Evolutionary conservation across 305 asterid genomes (phyloP).

Genomic region (Salvia sclarea): DNA sequence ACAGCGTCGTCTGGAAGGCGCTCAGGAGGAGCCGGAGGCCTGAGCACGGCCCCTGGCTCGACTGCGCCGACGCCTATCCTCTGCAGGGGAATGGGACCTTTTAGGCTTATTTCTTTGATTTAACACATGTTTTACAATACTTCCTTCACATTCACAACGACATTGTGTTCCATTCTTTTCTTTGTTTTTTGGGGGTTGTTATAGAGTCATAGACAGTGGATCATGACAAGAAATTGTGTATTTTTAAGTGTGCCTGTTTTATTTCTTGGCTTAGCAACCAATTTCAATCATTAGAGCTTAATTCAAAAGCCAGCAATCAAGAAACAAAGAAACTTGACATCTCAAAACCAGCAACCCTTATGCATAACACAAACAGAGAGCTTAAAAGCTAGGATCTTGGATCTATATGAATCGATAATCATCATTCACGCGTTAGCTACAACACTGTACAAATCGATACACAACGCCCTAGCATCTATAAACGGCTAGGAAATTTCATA

Average conservation of each 20-base stretch:
- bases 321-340: neutral
- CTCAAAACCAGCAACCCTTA: neutral
- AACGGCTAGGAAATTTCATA: too few species aligned
- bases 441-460: too few species aligned
- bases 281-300: neutral
- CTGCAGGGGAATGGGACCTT: conserved; percentile 22
- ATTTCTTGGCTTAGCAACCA: too few species aligned
- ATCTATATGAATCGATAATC: too few species aligned
- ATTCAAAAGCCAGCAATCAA: neutral
- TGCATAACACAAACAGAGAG: neutral
- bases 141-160: neutral
- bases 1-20: conserved; percentile 85
- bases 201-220: too few species aligned
- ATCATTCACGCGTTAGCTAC: too few species aligned
- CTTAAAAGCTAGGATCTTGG: neutral
- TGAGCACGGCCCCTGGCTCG: conserved; percentile 69
- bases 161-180: conserved; percentile 1
- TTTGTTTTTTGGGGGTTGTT: too few species aligned
- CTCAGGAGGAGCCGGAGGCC: conserved; percentile 49
- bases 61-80: conserved; percentile 61
- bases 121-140: conserved; percentile 7
- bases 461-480: too few species aligned
- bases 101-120: conserved; percentile 18
- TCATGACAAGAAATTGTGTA: too few species aligned
- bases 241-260: too few species aligned